These are phyloP conservation scores for Henningerozyma blattae DNA, from an alignment of 805 yeast genomes.

Conservation along the genomic window DNA sequence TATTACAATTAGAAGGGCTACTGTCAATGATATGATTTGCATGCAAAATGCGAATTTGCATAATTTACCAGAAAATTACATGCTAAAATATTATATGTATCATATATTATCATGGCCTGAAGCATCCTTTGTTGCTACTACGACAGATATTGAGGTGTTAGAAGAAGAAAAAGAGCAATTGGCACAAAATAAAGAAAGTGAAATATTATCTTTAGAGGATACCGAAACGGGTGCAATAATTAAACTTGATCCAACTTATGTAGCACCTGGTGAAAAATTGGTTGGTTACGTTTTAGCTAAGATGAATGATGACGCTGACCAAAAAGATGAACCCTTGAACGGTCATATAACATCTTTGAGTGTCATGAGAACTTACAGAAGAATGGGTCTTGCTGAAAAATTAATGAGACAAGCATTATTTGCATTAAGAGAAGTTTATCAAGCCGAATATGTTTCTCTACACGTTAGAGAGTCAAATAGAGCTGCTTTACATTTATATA, in stretches of 20 bases:
- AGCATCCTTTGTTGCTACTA: constrained; percentile 89
- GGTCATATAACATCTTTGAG: constrained; percentile 92
- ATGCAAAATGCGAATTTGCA: constrained; percentile 92
- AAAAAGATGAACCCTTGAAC: constrained; percentile 61
- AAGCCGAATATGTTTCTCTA: constrained; percentile 72
- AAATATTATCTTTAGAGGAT: constrained; percentile 12
- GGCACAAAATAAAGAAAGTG: constrained; percentile 10
- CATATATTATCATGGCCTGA: constrained; percentile 96
- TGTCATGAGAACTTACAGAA: constrained; percentile 90
- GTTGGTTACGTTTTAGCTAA: constrained; percentile 96
- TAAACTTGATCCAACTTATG: constrained; percentile 55
- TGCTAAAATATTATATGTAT: constrained; percentile 84
- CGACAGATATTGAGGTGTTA: constrained; percentile 35
- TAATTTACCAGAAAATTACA: constrained; percentile 90
- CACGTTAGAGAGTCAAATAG: constrained; percentile 90
- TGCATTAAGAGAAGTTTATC: constrained; percentile 69
- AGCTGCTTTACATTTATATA: constrained; percentile 87
- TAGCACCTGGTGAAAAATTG: constrained; percentile 56
- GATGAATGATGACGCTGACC: constrained; percentile 88
- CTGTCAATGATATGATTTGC: constrained; percentile 75
- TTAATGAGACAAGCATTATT: constrained; percentile 76
- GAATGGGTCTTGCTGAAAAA: constrained; percentile 90
- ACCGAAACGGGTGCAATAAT: constrained; percentile 12
- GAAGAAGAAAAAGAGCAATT: constrained; percentile 11
- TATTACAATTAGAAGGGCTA: constrained; percentile 80